Evolutionary conservation across 2,329 filamentous ascomycete species (phyloP), one percentile per base, ranked within the genome.

Genomic region (Sporothrix humicola): DNA sequence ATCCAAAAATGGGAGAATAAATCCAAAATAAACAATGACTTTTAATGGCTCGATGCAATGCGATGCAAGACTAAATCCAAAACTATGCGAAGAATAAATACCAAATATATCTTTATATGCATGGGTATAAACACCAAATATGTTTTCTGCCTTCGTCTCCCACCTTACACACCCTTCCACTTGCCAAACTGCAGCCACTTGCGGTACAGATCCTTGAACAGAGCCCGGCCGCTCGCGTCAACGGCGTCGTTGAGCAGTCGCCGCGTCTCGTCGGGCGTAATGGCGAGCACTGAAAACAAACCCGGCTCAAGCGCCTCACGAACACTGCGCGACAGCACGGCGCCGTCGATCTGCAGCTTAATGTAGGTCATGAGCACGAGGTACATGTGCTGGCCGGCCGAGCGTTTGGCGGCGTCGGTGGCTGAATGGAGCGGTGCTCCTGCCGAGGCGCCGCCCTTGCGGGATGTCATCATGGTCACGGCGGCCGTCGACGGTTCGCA

Each of bases 171-270:
- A 48, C 88, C 88, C 70, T 82, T 88, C 88, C 89, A 91, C 82
- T 89, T 90, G 58, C 89, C 89, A 82, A 90, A 90, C 80, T 85
- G 88, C 79, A 84, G 84, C 79, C 89, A 91, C 79, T 86, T 83
- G 78, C 85, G 87, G 75, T 86, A 90, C 83, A 91, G 82, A 74
- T 87, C 85, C 76, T 84, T 84, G 79, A 90, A 84, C 42, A 91
- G 85, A 0, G 87, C 88, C 74, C 89, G 82, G 7, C 89, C 89
- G 76, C 86, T 87, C 3, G 82, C 83, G 78, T 91, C 89, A 81
- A 91, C 84, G 42, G 84, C 84, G 76, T 91, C 89, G 76, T 87
- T 89, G 73, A 91, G 80, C 37, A 89, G 84, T 79, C 85, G 86
- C 77, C 87, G 82, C 63, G 83, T 84, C 73, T 88, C 88, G 4